These are phyloP conservation scores for Botrytis porri DNA, from an alignment of 2,329 filamentous ascomycete species.

Conservation along the genomic window DNA sequence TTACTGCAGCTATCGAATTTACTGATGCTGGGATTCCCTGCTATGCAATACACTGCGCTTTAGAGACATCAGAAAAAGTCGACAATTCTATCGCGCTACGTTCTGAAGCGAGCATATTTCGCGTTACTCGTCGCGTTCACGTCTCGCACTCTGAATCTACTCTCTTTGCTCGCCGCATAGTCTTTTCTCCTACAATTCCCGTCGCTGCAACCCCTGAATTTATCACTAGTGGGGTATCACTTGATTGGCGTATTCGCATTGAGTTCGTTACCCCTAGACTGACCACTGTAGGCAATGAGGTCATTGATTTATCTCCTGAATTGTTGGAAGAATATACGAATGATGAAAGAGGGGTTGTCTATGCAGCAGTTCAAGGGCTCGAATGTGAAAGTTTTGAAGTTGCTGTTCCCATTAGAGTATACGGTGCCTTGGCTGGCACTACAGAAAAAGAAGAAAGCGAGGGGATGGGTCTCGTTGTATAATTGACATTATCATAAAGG, in stretches of 20 bases:
- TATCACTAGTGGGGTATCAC: constrained; percentile 79
- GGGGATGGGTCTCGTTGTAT: constrained; percentile 10
- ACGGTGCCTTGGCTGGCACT: constrained; percentile 50
- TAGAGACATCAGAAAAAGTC: constrained; percentile 85
- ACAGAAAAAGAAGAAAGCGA: constrained; percentile 12
- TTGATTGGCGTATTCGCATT: constrained; percentile 85
- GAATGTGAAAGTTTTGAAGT: constrained; percentile 90
- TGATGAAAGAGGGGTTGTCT: constrained; percentile 74
- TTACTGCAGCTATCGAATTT: constrained; percentile 84
- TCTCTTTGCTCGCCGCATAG: constrained; percentile 73
- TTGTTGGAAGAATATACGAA: constrained; percentile 76
- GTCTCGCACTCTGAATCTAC: constrained; percentile 77
- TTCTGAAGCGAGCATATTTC: constrained; percentile 78
- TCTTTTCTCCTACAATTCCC: constrained; percentile 82
- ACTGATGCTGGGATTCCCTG: constrained; percentile 72
- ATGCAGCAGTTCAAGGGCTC: constrained; percentile 74
- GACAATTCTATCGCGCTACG: constrained; percentile 77
- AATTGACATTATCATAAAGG: neutral
- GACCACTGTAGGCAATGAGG: constrained; percentile 38
- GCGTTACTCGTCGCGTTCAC: constrained; percentile 81
- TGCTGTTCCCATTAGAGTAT: constrained; percentile 78
- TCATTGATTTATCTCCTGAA: constrained; percentile 37
- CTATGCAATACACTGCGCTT: constrained; percentile 77
- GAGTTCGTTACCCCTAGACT: constrained; percentile 83
- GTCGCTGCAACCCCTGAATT: constrained; percentile 84